A percentile compares a stretch with the other conserved stretches of the same genome.
Evolutionary conservation across 1,139 yeast species (phyloP).

Genomic region (Geotrichum australiense): DNA sequence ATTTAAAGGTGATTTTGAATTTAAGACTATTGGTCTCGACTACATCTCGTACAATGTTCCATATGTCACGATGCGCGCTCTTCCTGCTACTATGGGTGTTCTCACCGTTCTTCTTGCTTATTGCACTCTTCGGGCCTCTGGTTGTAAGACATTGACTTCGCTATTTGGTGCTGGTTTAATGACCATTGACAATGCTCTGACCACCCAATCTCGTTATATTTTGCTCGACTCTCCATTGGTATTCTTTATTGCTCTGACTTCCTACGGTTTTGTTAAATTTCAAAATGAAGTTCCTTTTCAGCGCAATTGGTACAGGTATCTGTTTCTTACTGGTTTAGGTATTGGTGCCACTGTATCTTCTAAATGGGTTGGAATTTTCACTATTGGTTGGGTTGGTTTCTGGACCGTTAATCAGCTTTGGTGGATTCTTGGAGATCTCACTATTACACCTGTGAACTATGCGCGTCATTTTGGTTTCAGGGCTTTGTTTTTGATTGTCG

Average conservation of each 20-base stretch:
- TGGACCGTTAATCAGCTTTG: conserved; percentile 72
- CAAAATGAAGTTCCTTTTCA: conserved; percentile 74
- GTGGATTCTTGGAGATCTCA: conserved; percentile 82
- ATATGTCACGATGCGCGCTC: conserved; percentile 73
- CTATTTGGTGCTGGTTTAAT: conserved; percentile 60
- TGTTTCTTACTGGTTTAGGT: conserved; percentile 69
- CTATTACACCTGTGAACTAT: conserved; percentile 46
- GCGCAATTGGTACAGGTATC: conserved; percentile 59
- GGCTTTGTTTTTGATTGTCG: conserved; percentile 53
- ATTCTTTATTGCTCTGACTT: conserved; percentile 84
- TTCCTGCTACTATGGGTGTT: conserved; percentile 79
- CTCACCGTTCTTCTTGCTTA: conserved; percentile 71
- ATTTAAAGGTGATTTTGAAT: conserved; percentile 83
- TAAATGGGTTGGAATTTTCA: conserved; percentile 96
- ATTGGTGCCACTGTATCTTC: conserved; percentile 84
- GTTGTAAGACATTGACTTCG: conserved; percentile 74
- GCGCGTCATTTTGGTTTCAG: conserved; percentile 50
- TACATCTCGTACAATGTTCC: conserved; percentile 59
- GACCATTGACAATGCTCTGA: conserved; percentile 75
- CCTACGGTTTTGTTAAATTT: conserved; percentile 71
- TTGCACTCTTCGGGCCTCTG: conserved; percentile 77
- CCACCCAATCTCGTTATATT: conserved; percentile 85
- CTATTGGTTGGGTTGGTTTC: conserved; percentile 85
- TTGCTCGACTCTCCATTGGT: conserved; percentile 85
- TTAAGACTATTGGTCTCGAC: conserved; percentile 82